Evolutionary conservation across 176 grass and related monocot genomes (phyloP), one percentile per base, ranked within the genome.

Genomic region (Tillandsia leiboldiana): DNA sequence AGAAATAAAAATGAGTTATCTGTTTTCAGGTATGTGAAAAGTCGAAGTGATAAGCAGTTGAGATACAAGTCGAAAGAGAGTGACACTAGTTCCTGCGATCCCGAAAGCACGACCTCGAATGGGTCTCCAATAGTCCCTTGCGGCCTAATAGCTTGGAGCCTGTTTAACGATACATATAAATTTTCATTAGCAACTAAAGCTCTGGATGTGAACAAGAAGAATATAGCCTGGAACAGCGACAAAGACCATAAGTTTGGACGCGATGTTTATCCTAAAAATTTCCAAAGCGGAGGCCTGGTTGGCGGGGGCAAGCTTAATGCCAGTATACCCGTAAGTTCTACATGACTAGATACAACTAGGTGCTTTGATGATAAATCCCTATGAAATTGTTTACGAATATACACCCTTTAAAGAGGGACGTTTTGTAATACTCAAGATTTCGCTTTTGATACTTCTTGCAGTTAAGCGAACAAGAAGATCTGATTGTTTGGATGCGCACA

Each of bases 401-500:
- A 52, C 8, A 75, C 68, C 12, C 12, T 54, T 20, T 68, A 62
- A 42, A 42, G 33, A 42, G 33, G 33, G 33, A 42, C 5, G 6
- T 42, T 4, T 42, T 81, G 54, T 62, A 11, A 51, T 42, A 42
- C 33, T 42, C 33, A 42, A 42, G 15, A 47, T 57, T 26, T 47
- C 18, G 57, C 13, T 26, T 53, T 26, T 78, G 6, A 15, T 51
- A 72, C 7, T 64, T 76, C 58, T 42, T 83, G 65, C 68, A 92
- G 93, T 83, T 97, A 64, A 87, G 86, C 79, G 86, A 97, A 71
- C 86, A 92, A 87, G 93, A 97, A 65, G 93, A 91, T 70, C 88
- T 97, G 33, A 92, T 97, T 85, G 93, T 92, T 66, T 97, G 89
- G 89, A 97, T 97, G 93, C 82, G 93, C 85, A 90, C 86, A 5